phyloP scores from a whole-genome alignment of 2,329 filamentous ascomycete species.

The Colletotrichum paranaense region DNA sequence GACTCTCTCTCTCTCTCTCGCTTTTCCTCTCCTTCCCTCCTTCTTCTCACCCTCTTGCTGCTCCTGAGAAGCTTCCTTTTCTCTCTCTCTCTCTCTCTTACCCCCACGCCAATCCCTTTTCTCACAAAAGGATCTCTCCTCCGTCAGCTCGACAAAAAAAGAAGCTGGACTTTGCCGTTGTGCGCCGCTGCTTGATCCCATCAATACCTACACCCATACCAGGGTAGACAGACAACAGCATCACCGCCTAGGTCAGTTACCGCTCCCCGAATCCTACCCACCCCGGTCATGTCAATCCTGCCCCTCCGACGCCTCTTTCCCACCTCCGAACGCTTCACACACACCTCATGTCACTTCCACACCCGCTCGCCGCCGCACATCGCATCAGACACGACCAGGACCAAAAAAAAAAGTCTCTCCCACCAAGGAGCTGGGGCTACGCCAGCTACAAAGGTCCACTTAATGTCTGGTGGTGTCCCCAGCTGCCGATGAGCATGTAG shows the following conservation, averaged over 20 bases:
- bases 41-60: conserved; percentile 18
- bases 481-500: conserved; percentile 36
- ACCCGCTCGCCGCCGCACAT: conserved; percentile 5
- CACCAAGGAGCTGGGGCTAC: conserved; percentile 34
- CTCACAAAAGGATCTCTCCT: conserved; percentile 8
- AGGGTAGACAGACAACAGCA: conserved; percentile 5
- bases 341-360: conserved; percentile 20
- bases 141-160: conserved; percentile 24
- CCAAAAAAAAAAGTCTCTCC: conserved; percentile 5
- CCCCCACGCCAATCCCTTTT: neutral
- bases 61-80: neutral
- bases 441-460: conserved; percentile 37
- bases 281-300: conserved; percentile 27
- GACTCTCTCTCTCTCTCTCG: conserved; percentile 35
- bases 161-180: conserved; percentile 33
- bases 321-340: conserved; percentile 17
- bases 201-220: neutral
- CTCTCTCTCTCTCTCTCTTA: neutral
- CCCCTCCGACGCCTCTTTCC: conserved; percentile 20
- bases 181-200: conserved; percentile 9
- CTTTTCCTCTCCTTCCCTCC: conserved; percentile 8
- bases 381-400: neutral
- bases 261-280: conserved; percentile 14
- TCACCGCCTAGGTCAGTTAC: conserved; percentile 28
- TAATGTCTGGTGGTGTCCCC: conserved; percentile 40